Percentiles rank a stretch among this genome's conserved stretches.
phyloP scores from a whole-genome alignment of 1,284 basidiomycete species.

The Polyporus tsugae region DNA sequence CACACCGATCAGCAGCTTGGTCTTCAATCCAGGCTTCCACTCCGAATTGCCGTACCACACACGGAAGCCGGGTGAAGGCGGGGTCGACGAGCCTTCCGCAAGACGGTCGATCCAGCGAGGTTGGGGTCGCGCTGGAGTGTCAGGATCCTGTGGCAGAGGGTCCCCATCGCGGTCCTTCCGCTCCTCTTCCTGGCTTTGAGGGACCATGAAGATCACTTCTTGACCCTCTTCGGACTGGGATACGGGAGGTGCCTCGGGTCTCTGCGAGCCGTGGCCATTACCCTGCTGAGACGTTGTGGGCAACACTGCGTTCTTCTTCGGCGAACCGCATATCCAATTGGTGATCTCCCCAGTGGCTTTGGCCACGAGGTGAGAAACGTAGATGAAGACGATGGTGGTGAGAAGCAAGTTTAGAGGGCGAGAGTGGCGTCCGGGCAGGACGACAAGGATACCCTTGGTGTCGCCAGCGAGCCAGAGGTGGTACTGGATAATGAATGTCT shows the following conservation, averaged over 20 bases:
- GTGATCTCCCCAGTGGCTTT: conserved; percentile 81
- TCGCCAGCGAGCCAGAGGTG: conserved; percentile 91
- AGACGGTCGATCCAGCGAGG: conserved; percentile 66
- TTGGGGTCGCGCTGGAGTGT: conserved; percentile 48
- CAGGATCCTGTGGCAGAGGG: conserved; percentile 36
- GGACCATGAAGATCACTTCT: conserved; percentile 42
- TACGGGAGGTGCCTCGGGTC: conserved; percentile 10
- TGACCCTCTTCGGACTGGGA: conserved; percentile 27
- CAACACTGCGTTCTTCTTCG: conserved; percentile 42
- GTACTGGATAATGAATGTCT: conserved; percentile 90
- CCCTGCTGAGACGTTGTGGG: conserved; percentile 40
- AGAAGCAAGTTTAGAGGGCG: conserved; percentile 80
- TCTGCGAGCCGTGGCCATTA: conserved; percentile 14
- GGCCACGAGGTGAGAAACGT: conserved; percentile 79
- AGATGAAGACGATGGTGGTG: conserved; percentile 81
- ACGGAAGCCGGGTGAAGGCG: conserved; percentile 39
- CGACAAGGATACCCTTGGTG: conserved; percentile 83
- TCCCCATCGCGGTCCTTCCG: conserved; percentile 38
- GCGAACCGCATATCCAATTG: conserved; percentile 65
- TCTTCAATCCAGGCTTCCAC: conserved; percentile 46
- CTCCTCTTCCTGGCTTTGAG: conserved; percentile 33
- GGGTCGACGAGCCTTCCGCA: conserved; percentile 46
- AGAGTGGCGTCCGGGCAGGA: conserved; percentile 79
- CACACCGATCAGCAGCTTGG: conserved; percentile 45
- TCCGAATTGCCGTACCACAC: conserved; percentile 44